A percentile compares a stretch with the other conserved stretches of the same genome.
These are phyloP conservation scores for Leccinellum luteum DNA, from an alignment of 768 basidiomycete species.

Conservation along the genomic window DNA sequence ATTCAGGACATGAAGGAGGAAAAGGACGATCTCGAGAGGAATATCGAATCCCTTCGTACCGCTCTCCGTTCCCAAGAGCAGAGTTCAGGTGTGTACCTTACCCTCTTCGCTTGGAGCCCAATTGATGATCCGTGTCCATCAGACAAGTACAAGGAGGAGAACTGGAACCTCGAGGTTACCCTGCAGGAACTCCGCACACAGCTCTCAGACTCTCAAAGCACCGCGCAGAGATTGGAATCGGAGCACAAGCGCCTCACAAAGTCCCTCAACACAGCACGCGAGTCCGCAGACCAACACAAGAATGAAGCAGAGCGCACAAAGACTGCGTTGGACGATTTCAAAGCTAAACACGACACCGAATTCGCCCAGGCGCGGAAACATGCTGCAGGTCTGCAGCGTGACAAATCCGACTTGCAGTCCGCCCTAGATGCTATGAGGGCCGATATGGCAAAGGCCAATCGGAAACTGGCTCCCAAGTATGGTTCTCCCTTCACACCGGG, in stretches of 20 bases:
- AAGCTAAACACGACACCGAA: constrained; percentile 91
- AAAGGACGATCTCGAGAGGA: constrained; percentile 83
- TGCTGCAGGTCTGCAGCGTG: constrained; percentile 82
- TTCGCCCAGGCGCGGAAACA: constrained; percentile 88
- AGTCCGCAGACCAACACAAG: constrained; percentile 80
- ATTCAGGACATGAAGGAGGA: constrained; percentile 91
- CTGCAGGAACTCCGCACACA: constrained; percentile 82
- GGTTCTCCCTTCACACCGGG: constrained; percentile 76
- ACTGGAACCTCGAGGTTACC: constrained; percentile 96
- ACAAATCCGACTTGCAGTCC: constrained; percentile 89
- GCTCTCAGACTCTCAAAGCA: constrained; percentile 61
- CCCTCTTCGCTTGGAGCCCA: not conserved
- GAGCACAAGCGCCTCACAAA: constrained; percentile 83
- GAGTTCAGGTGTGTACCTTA: constrained; percentile 53
- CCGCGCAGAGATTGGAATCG: constrained; percentile 66
- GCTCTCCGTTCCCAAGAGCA: constrained; percentile 81
- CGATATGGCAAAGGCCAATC: constrained; percentile 63
- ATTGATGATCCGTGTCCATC: constrained; percentile 7
- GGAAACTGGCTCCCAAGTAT: constrained; percentile 56
- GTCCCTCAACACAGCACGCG: constrained; percentile 67
- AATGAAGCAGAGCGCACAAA: constrained; percentile 77
- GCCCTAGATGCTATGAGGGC: constrained; percentile 73
- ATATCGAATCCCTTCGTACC: constrained; percentile 67
- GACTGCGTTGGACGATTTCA: constrained; percentile 64
- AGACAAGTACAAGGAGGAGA: constrained; percentile 98